These are phyloP conservation scores for Talaromyces stipitatus DNA, from an alignment of 495 filamentous ascomycete species.

Conservation along the genomic window DNA sequence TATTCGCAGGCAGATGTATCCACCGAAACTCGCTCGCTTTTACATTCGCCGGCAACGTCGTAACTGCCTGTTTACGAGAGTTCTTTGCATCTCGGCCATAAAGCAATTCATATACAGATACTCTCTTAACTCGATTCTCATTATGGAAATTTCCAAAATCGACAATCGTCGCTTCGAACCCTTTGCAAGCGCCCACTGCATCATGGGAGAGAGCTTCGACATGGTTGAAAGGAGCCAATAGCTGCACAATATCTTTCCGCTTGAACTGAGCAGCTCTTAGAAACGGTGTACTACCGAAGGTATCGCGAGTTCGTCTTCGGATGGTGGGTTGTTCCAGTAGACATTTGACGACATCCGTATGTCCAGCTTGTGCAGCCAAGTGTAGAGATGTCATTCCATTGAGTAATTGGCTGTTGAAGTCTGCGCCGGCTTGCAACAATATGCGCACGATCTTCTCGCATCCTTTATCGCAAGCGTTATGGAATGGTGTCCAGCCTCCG, in stretches of 20 bases:
- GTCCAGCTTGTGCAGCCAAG: constrained; percentile 52
- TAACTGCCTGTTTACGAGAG: constrained; percentile 39
- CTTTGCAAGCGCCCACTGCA: constrained; percentile 48
- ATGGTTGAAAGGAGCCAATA: constrained; percentile 49
- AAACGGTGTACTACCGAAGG: constrained; percentile 56
- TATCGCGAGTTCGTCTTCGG: constrained; percentile 44
- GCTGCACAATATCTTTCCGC: constrained; percentile 46
- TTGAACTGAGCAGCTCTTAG: constrained; percentile 52
- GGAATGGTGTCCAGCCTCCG: constrained; percentile 56
- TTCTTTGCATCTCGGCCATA: constrained; percentile 54
- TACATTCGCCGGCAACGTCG: constrained; percentile 45
- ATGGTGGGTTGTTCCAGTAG: constrained; percentile 40
- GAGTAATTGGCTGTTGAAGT: constrained; percentile 46
- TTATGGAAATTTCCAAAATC: constrained; percentile 64
- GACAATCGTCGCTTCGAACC: constrained; percentile 60
- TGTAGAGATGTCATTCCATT: constrained; percentile 58
- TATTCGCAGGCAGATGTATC: constrained; percentile 64
- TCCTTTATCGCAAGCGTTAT: constrained; percentile 55
- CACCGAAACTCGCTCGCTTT: constrained; percentile 55
- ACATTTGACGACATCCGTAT: constrained; percentile 47
- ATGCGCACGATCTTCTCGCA: constrained; percentile 39
- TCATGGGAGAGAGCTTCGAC: constrained; percentile 43
- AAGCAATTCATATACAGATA: constrained; percentile 51
- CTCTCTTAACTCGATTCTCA: constrained; percentile 46
- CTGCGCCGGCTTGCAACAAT: constrained; percentile 43